Base-by-base conservation (phyloP, 129 eudicot species). In the Centaurea solstitialis region DNA sequence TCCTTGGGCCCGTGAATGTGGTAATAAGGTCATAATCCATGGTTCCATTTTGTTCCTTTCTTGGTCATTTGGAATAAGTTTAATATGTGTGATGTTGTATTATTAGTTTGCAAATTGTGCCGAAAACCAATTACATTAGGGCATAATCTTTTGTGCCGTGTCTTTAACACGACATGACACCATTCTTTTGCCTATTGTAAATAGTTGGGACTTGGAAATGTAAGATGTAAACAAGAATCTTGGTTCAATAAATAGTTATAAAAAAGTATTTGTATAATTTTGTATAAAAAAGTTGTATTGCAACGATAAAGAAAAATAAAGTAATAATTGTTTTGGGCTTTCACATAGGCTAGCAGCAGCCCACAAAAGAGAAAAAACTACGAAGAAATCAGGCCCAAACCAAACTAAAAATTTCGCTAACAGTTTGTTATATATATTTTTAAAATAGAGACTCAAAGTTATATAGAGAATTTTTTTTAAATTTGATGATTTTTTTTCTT, bases 11-110 rank as follows among this genome's bases (percentile, higher is more conserved):
- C 21, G 13, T 61, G 17, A 2, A 11, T 39, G 78, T 33, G 12
- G 10, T 26, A 80, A 64, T 80, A 73, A 80, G 79, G 74, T 73
- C 45, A 80, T 72, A 18, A 80, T 72, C 73, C 68, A 43, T 73
- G n/a, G 74, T 10, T 72, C 17, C 12, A 1, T 62, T 40, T 41
- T 72, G 35, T 30, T 59, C 0, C 26, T 68, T 53, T 57, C 18
- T n/a, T 43, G 53, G 20, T 43, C 6, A 26, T 68, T 11, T 64
- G 47, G 66, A 72, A 62, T 80, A 73, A 80, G 37, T 18, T 69
- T 8, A 10, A 1, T 13, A 10, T 20, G 33, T 38, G 13, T 20
- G n/a, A 35, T 71, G 75, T 71, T 71, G 23, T 70, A 22, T 64
- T 22, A 21, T 64, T 64, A n/a, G 30, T 70, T 30, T 18, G 20